Evolutionary conservation across 192 early-diverging fungal species (phyloP).

Genomic region (Coemansia pectinata): DNA sequence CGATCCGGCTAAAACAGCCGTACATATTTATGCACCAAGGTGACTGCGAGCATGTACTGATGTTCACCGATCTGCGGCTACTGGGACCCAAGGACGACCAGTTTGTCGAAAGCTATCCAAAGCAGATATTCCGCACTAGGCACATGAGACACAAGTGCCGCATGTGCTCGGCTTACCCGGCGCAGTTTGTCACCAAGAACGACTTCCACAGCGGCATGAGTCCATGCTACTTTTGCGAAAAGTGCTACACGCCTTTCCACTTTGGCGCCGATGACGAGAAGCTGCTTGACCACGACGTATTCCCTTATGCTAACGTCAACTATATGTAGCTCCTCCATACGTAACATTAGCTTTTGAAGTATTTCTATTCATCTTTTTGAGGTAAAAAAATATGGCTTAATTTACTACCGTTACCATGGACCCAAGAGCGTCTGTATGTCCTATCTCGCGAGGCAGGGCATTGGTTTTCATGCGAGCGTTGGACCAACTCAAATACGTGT

Average conservation of each 20-base stretch:
- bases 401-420: neutral
- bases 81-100: conserved; percentile 58
- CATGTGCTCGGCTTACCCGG: conserved; percentile 63
- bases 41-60: conserved; percentile 73
- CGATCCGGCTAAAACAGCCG: conserved; percentile 63
- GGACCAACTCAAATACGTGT: conserved; percentile 67
- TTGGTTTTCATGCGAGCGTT: conserved; percentile 35
- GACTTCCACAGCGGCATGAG: conserved; percentile 70
- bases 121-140: conserved; percentile 57
- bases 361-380: neutral
- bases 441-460: neutral
- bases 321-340: conserved; percentile 22
- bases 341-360: neutral
- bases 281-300: conserved; percentile 57
- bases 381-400: neutral
- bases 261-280: conserved; percentile 60
- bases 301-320: conserved; percentile 55
- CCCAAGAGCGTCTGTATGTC: neutral
- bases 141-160: conserved; percentile 60
- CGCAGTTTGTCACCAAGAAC: conserved; percentile 66
- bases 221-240: conserved; percentile 69
- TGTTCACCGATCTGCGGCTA: conserved; percentile 64
- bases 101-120: conserved; percentile 57
- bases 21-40: conserved; percentile 80
- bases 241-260: conserved; percentile 73